Evolutionary conservation across 2,329 filamentous ascomycete species (phyloP).

Genomic region (Aspergillus latus): DNA sequence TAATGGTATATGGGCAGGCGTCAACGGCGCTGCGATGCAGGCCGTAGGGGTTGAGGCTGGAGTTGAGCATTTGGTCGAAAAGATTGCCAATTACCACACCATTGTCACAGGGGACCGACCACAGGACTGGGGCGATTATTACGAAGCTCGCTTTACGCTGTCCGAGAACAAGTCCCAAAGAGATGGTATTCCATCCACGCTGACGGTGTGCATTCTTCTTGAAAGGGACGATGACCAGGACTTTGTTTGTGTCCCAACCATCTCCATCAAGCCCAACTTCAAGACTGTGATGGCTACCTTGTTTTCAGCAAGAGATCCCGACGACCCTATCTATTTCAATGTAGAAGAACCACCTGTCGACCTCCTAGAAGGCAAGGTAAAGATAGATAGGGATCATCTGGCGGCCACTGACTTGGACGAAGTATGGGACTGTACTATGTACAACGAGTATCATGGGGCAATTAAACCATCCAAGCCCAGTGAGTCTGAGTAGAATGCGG

Average conservation of each 20-base stretch:
- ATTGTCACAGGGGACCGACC: background rate
- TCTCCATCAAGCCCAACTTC: background rate
- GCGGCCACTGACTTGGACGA: background rate
- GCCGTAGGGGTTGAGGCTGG: background rate
- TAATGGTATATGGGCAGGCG: background rate
- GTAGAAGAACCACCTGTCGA: background rate
- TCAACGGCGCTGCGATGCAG: background rate
- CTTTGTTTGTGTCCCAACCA: background rate
- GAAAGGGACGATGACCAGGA: constrained; percentile 5
- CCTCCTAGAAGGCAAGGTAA: background rate
- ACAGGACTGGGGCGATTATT: constrained; percentile 1
- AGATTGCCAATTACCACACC: background rate
- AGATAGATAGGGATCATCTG: background rate
- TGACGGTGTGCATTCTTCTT: constrained; percentile 5
- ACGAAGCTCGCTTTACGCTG: constrained; percentile 1
- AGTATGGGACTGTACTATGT: constrained; percentile 4
- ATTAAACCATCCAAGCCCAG: background rate
- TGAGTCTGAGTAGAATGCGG: background rate
- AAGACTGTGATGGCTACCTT: background rate
- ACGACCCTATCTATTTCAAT: background rate
- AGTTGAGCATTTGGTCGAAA: background rate
- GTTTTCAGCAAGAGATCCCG: background rate
- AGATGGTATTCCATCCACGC: background rate
- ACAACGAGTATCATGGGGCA: background rate
- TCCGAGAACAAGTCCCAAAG: background rate